These are phyloP conservation scores for Nemania sp. DNA, from an alignment of 2,329 filamentous ascomycete species.

Conservation along the genomic window DNA sequence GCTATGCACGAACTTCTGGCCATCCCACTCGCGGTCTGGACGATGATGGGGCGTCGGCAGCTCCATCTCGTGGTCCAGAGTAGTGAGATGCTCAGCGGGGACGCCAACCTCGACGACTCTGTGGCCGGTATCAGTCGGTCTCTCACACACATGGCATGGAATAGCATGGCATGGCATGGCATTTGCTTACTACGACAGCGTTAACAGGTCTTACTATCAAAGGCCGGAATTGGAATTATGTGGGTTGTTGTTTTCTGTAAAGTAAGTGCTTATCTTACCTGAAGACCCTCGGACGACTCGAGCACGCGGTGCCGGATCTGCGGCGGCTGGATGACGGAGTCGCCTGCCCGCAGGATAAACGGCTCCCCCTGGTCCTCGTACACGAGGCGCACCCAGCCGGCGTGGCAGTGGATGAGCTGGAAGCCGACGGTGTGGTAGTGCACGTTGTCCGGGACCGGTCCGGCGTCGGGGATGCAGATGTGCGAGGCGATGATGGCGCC, in stretches of 20 bases:
- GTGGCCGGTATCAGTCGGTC: background rate
- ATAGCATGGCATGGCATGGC: background rate
- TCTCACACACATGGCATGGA: background rate
- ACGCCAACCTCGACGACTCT: conserved; percentile 28
- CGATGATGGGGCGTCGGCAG: conserved; percentile 24
- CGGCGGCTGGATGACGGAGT: conserved; percentile 30
- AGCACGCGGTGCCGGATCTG: conserved; percentile 28
- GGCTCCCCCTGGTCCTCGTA: conserved; percentile 30
- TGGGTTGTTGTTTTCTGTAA: background rate
- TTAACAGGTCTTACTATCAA: background rate
- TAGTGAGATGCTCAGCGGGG: conserved; percentile 30
- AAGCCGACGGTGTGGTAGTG: conserved; percentile 29
- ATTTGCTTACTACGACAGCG: background rate
- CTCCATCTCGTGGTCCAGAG: conserved; percentile 27
- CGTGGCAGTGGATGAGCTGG: conserved; percentile 30
- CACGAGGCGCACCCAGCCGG: conserved; percentile 30
- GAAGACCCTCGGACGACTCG: conserved; percentile 24
- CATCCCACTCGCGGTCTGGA: conserved; percentile 29
- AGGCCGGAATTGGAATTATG: background rate
- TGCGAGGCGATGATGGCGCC: conserved; percentile 30
- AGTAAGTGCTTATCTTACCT: conserved; percentile 18
- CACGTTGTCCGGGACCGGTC: conserved; percentile 26
- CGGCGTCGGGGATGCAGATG: conserved; percentile 26
- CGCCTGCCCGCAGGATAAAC: conserved; percentile 26
- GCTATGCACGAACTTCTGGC: conserved; percentile 28